Conservation (phyloP, 768 basidiomycete genomes). For the Mycena latifolia region DNA sequence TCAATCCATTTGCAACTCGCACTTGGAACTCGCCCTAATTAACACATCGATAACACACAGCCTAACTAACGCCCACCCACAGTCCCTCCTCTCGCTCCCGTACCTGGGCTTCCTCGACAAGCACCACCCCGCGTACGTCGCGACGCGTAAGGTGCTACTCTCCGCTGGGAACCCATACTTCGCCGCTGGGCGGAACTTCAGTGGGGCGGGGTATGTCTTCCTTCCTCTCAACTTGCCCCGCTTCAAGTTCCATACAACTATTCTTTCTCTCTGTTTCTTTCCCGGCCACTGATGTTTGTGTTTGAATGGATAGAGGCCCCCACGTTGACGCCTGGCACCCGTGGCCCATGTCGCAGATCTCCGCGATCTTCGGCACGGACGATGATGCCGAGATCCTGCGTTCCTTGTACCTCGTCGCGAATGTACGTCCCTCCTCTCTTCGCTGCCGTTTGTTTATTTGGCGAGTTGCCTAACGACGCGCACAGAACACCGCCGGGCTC, state of each 20-base stretch:
- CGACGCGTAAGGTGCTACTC: constrained; percentile 72
- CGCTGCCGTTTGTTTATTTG: no score
- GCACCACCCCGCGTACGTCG: constrained; percentile 66
- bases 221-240: no score
- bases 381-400: constrained; percentile 76
- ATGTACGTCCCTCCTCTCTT: constrained; percentile 57
- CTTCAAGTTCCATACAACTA: no score
- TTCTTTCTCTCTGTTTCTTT: not conserved
- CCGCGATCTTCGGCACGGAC: constrained; percentile 80
- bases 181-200: constrained; percentile 71
- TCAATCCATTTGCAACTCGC: no score
- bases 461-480: no score
- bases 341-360: constrained; percentile 89
- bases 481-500: constrained; percentile 31
- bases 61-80: not conserved
- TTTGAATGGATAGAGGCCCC: constrained; percentile 70
- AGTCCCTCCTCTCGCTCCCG: constrained; percentile 84
- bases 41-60: no score
- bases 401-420: constrained; percentile 73
- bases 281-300: constrained; percentile 4
- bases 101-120: constrained; percentile 83
- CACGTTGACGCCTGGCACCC: constrained; percentile 81
- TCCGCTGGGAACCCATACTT: constrained; percentile 80
- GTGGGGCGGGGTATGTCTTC: constrained; percentile 72
- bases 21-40: no score